Evolutionary conservation across 2,329 filamentous ascomycete genomes (phyloP).

Genomic region (Daldinia eschscholtzii): DNA sequence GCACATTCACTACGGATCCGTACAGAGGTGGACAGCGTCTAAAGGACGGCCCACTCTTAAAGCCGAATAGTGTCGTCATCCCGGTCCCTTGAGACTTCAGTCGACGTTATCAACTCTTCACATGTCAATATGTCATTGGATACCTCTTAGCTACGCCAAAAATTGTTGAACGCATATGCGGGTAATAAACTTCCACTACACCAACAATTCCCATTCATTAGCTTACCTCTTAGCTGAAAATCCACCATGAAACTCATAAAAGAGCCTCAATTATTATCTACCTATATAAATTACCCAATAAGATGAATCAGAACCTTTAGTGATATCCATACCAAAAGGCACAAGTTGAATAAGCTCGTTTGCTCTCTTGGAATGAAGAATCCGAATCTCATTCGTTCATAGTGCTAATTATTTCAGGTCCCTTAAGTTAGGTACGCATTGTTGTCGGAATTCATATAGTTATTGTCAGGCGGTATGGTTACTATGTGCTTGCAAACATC

Average conservation of each 20-base stretch:
- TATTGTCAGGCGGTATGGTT: not conserved
- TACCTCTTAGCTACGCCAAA: not conserved
- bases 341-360: too few relatives aligned
- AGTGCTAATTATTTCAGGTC: not conserved
- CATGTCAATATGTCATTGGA: slow-evolving; percentile 26
- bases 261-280: not conserved
- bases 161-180: slow-evolving; percentile 4
- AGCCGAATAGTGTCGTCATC: slow-evolving; percentile 34
- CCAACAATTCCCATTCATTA: not conserved
- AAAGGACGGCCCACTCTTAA: not conserved
- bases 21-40: not conserved
- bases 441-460: not conserved
- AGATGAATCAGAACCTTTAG: too few relatives aligned
- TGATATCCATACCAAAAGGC: not conserved
- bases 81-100: slow-evolving; percentile 17
- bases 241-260: not conserved
- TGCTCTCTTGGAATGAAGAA: too few relatives aligned
- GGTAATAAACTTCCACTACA: not conserved
- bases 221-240: not conserved
- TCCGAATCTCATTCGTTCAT: not conserved
- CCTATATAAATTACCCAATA: not conserved
- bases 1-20: too few relatives aligned
- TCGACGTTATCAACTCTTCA: slow-evolving; percentile 7
- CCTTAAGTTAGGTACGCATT: not conserved
- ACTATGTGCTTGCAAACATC: not conserved